phyloP scores from a whole-genome alignment of 805 yeast species.

The Yamadazyma akitaensis region DNA sequence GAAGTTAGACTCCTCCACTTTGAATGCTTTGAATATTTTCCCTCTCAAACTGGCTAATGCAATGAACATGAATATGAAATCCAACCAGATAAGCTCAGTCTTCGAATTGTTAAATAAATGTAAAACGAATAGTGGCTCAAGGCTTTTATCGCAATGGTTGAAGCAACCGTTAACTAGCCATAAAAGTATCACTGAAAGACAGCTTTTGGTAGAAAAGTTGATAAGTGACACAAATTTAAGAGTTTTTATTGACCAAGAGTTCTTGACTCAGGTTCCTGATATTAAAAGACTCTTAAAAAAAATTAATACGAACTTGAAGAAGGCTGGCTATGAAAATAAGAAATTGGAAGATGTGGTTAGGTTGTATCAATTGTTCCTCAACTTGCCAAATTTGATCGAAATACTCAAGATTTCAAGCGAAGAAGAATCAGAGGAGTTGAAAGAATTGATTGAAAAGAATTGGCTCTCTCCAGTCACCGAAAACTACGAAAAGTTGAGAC shows the following conservation, averaged over 20 bases:
- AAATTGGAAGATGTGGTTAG: constrained; percentile 86
- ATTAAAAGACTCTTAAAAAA: constrained; percentile 71
- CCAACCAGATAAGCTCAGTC: constrained; percentile 46
- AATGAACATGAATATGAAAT: constrained; percentile 15
- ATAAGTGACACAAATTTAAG: constrained; percentile 69
- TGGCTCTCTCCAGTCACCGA: constrained; percentile 61
- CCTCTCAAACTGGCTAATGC: constrained; percentile 40
- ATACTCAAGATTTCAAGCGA: constrained; percentile 45
- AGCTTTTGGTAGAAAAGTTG: constrained; percentile 67
- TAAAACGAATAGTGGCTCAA: constrained; percentile 83
- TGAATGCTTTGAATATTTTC: constrained; percentile 81
- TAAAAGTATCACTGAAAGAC: constrained; percentile 61
- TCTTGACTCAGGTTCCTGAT: constrained; percentile 77
- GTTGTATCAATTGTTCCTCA: constrained; percentile 72
- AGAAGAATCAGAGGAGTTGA: constrained; percentile 25
- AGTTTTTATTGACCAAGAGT: constrained; percentile 60
- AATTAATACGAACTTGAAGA: constrained; percentile 37
- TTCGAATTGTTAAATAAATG: constrained; percentile 86
- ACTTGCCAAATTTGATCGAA: constrained; percentile 65
- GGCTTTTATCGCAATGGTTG: constrained; percentile 89
- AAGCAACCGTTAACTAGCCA: constrained; percentile 86
- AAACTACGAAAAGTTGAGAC: constrained; percentile 50
- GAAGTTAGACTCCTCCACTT: constrained; percentile 89
- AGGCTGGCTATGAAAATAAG: constrained; percentile 43
- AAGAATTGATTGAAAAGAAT: constrained; percentile 38